Evolutionary conservation across 345 rosid species (phyloP).

Genomic region (Gossypium bickii): DNA sequence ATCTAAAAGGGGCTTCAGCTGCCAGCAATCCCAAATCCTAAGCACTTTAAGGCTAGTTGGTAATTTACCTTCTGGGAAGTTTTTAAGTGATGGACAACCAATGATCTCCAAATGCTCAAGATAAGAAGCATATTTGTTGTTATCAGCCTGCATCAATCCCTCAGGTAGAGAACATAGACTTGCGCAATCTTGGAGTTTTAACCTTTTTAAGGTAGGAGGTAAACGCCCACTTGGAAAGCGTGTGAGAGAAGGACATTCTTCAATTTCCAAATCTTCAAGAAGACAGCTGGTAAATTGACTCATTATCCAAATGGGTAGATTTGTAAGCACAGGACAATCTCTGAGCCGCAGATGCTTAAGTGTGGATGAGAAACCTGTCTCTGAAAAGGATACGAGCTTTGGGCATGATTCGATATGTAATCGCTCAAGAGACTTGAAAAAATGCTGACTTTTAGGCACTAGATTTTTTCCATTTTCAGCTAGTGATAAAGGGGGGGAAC

Average conservation of each 20-base stretch:
- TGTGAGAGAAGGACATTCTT: conserved; percentile 7
- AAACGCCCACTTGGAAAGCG: neutral
- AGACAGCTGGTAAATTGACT: neutral
- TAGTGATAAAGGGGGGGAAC: conserved; percentile 6
- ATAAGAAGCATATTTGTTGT: conserved; percentile 1
- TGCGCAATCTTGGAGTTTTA: neutral
- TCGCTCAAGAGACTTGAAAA: neutral
- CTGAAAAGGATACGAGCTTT: conserved; percentile 14
- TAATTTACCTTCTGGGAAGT: conserved; percentile 16
- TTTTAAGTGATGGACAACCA: conserved; percentile 18
- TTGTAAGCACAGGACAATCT: neutral
- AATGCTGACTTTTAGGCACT: neutral
- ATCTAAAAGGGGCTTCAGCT: conserved; percentile 9
- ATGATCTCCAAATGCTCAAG: conserved; percentile 21
- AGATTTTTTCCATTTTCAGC: neutral
- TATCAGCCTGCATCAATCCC: conserved; percentile 6
- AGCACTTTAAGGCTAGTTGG: conserved; percentile 14
- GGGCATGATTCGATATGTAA: conserved; percentile 20
- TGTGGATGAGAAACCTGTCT: conserved; percentile 3
- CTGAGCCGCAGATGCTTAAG: conserved; percentile 3
- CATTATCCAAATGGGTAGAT: conserved; percentile 1
- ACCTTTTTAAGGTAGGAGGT: conserved; percentile 1
- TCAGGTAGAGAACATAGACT: neutral
- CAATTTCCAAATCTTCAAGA: conserved; percentile 13
- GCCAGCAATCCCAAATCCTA: conserved; percentile 13